Evolutionary conservation across 2,329 filamentous ascomycete species (phyloP), one percentile per base, ranked within the genome.

Genomic region (Xylaria sp.): DNA sequence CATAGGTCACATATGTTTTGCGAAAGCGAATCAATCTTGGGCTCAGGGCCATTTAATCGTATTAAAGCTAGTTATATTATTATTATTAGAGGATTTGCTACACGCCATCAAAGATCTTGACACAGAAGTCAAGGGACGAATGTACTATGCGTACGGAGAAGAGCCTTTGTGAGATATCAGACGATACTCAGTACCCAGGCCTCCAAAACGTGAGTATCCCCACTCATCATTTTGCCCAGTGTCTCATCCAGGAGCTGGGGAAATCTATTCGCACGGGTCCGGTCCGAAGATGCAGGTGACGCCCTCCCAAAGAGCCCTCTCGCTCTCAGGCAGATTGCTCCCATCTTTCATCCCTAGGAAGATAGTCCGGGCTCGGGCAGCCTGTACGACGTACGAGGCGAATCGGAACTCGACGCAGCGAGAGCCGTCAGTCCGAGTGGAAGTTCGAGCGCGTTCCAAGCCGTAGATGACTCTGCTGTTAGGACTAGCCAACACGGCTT

Each of bases 401-500:
- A 69, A 69, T 25, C 66, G 59, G 25, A 66, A 61, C 22, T 69
- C 66, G 7, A 69, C 33, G 17, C 49, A 47, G 15, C 20, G 13
- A 11, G 10, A 3, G 3, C 57, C 57, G n/a, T 54, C 61, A 15
- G 42, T 3, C 1, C 11, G 29, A 5, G 6, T 2, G 36, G n/a
- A 36, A 38, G 44, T 22, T 38, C 20, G 38, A 11, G 20, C 38
- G 2, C 29, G 11, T 31, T 68, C 66, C 13, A 68, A 44, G 6
- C 59, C 63, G 27, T 63, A 68, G 4, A 49, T 33, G 2, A 68
- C 38, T n/a, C 33, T n/a, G 27, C 55, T 38, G 1, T 22, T 17
- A 1, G 51, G 39, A 7, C 31, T 5, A 2, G 22, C n/a, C 11
- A 66, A 22, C 3, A 66, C 1, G 0, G 45, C 42, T 10, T 66